A percentile compares a stretch with the other conserved stretches of the same genome.
These are phyloP conservation scores for Trichothecium sympodiale DNA, from an alignment of 2,329 filamentous ascomycete species.

Conservation along the genomic window DNA sequence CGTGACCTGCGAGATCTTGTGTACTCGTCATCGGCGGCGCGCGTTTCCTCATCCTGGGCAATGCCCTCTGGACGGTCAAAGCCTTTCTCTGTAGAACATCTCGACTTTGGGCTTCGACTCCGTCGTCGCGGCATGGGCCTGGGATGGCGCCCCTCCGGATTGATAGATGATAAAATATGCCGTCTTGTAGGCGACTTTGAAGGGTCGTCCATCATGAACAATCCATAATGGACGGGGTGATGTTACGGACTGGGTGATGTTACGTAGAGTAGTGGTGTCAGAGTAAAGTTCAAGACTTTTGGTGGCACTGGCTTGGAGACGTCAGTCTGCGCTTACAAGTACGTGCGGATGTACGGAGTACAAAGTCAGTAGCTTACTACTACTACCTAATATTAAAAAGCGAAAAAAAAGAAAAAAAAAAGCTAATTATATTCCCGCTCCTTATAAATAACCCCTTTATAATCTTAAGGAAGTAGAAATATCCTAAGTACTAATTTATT, in stretches of 20 bases:
- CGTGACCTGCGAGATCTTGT: constrained; percentile 11
- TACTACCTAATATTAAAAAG: too few relatives aligned
- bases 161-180: constrained; percentile 39
- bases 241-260: constrained; percentile 1
- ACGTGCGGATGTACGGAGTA: too few relatives aligned
- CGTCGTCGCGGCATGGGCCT: constrained; percentile 2
- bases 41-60: constrained; percentile 1
- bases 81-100: neutral
- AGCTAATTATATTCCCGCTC: too few relatives aligned
- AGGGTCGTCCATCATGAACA: constrained; percentile 19
- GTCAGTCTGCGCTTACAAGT: too few relatives aligned
- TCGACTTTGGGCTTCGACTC: neutral
- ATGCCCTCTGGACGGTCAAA: neutral
- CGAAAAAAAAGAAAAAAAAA: too few relatives aligned
- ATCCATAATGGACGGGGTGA: neutral
- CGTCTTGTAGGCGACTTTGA: constrained; percentile 27
- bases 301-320: too few relatives aligned
- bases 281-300: neutral
- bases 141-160: constrained; percentile 17
- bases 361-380: too few relatives aligned
- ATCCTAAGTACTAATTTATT: too few relatives aligned
- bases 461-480: too few relatives aligned
- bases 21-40: constrained; percentile 1
- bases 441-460: too few relatives aligned
- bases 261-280: constrained; percentile 1